A percentile compares a stretch with the other conserved stretches of the same genome.
Evolutionary conservation across 2,329 filamentous ascomycete species (phyloP).

Genomic region (Microsporum ferrugineum): DNA sequence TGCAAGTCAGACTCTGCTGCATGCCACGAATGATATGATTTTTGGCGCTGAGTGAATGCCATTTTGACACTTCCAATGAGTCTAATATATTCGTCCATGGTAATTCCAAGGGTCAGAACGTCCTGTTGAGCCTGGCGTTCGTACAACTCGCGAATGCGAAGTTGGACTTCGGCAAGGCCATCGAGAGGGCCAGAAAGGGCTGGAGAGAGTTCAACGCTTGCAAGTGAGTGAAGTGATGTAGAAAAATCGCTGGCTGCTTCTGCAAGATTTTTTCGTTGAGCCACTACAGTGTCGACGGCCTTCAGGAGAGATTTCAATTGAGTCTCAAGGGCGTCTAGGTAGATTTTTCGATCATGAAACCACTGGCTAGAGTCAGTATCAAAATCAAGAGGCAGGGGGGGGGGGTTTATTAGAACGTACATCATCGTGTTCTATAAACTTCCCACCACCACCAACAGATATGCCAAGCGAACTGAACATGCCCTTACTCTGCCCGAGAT

Average conservation of each 20-base stretch:
- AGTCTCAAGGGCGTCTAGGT: slow-evolving; percentile 84
- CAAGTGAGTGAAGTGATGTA: slow-evolving; percentile 79
- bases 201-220: slow-evolving; percentile 83
- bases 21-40: slow-evolving; percentile 92
- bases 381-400: neutral
- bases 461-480: slow-evolving; percentile 78
- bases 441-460: slow-evolving; percentile 61
- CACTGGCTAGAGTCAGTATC: slow-evolving; percentile 44
- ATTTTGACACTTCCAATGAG: slow-evolving; percentile 91
- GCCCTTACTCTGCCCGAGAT: slow-evolving; percentile 81
- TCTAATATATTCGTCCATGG: slow-evolving; percentile 95
- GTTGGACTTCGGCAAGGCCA: slow-evolving; percentile 81
- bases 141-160: slow-evolving; percentile 89
- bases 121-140: slow-evolving; percentile 96
- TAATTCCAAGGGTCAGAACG: slow-evolving; percentile 88
- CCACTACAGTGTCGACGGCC: slow-evolving; percentile 84
- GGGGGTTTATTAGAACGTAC: slow-evolving; percentile 39
- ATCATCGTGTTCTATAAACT: slow-evolving; percentile 97
- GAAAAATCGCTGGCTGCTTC: slow-evolving; percentile 92
- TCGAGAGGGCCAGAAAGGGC: slow-evolving; percentile 80
- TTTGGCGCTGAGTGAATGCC: slow-evolving; percentile 83
- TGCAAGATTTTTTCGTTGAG: slow-evolving; percentile 82
- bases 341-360: slow-evolving; percentile 95
- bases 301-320: slow-evolving; percentile 85
- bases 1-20: slow-evolving; percentile 76